Evolutionary conservation across 2,329 filamentous ascomycete species (phyloP), one percentile per base, ranked within the genome.

Genomic region (Seiridium cupressi): DNA sequence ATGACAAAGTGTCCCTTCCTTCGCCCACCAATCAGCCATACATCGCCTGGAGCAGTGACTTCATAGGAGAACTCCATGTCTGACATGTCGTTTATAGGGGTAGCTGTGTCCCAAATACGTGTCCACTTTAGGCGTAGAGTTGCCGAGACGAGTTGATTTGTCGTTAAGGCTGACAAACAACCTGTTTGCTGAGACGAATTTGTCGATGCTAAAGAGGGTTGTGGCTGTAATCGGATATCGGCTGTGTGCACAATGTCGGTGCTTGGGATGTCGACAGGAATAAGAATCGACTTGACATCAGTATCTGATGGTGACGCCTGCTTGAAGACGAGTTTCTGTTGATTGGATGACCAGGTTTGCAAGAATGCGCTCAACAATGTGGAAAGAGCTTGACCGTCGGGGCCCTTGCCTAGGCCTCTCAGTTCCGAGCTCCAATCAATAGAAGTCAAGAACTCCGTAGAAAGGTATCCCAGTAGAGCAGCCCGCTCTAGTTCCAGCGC

Each of bases 211-310:
- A 13, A 64, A 48, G 68, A 66, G 68, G 61, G 68, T 10, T 35
- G 31, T 42, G 62, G 72, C 60, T 80, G 76, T 1, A 91, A 74
- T 35, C 79, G 78, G 35, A 94, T 82, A 57, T 90, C 86, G 3
- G 90, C 89, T 0, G 91, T 96, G 73, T 96, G 90, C 0, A 98
- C 85, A 26, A 97, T 85, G 53, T 91, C 86, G 2, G 97, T 82
- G 1, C 89, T 88, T 0, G 94, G 94, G 1, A 99, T 87, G 61
- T 97, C 92, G 11, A 99, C 93, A 0, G 93, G 91, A 57, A 99
- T 96, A 36, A 90, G 80, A 66, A 99, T 93, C 10, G 87, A 88
- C 26, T 83, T 83, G 62, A 74, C 80, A 26, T 83, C 77, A 31
- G 74, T 55, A 5, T 53, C 49, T 5, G 34, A 32, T 34, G 73